Base-by-base conservation (phyloP, 163 green algal species). In the Coccomyxa subellipsoidea region DNA sequence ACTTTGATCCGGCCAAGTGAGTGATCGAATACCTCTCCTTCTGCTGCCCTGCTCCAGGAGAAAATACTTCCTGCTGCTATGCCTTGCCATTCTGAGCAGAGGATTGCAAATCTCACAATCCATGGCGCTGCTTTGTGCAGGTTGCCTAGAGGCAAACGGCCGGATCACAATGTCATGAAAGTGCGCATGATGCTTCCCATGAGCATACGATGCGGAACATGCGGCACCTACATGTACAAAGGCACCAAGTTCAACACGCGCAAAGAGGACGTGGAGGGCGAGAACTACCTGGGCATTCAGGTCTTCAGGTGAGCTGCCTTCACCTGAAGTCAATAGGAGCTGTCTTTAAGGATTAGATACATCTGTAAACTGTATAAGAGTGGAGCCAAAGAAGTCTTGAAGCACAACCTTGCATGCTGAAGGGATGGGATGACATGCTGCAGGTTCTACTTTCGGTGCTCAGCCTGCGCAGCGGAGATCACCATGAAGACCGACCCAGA, bases 231-330 rank as follows among this genome's bases (percentile, higher is more conserved):
- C 90, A 98, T 99, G 92, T 98, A 97, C 93, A 98, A 99, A 86
- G 95, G 80, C 40, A 99, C 96, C 66, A 99, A 99, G 86, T 99
- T 99, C 92, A 99, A 99, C 91, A 95, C 90, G 6, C 88, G 92
- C 32, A 99, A 98, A 86, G 95, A 88, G 89, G 94, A 98, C 76
- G 96, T 98, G 21, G 77, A 89, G 54, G 95, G 93, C 0, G 95
- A 99, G 75, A 90, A 88, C 18, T 99, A 99, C 88, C 86, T 99
- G 69, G 96, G 96, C 23, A 97, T 99, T 69, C 89, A 93, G 80
- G 90, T 95, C 76, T 93, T 90, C 79, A 34, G 95, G 15, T 98
- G 15, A 59, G 47, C 23, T 59, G 47, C 47, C 23, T 59, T n/a
- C n/a, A n/a, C n/a, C n/a, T n/a, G n/a, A n/a, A n/a, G n/a, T n/a